Evolutionary conservation across 768 basidiomycete genomes (phyloP), one percentile per base, ranked within the genome.

Genomic region (Arthromyces matolae): DNA sequence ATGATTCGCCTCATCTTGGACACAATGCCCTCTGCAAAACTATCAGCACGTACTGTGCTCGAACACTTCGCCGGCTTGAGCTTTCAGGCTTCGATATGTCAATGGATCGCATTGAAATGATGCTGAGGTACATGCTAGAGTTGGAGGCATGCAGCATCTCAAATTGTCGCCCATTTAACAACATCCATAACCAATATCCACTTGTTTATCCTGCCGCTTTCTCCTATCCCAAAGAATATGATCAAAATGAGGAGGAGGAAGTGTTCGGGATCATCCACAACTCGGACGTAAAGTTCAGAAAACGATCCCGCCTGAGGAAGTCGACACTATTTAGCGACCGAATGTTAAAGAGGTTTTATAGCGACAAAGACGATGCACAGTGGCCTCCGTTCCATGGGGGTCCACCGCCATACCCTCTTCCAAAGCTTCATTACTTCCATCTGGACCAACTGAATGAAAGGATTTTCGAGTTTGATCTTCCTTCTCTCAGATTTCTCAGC

Each of bases 331-430:
- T 44, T 24, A 16, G 16, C 22, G 14, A 33, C 2, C n/a, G n/a
- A 23, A 24, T 22, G 18, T 24, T 4, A 13, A 12, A 33, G 23
- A 33, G 34, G 23, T 44, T 44, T 6, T 8, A 8, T 10, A n/a
- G 24, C 10, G 31, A 19, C 9, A 41, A 16, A 40, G 16, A 27
- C 9, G 2, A 23, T 7, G 7, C 24, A 10, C 2, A 22, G 19
- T 22, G 32, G 32, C 42, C 42, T 34, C 28, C 32, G 3, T 44
- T 24, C 20, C 10, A 65, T 55, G 20, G 29, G 1, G 29, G n/a
- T 16, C 14, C 5, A n/a, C 22, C 31, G 8, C 42, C 42, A 13
- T 44, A 44, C 23, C 22, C 25, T 5, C 23, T 44, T 23, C 31
- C 42, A 16, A 34, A 44, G 4, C 42, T 44, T 10, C 42, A 34